These are phyloP conservation scores for Pseudopyrenochaeta lycopersici DNA, from an alignment of 2,329 filamentous ascomycete species.

Conservation along the genomic window DNA sequence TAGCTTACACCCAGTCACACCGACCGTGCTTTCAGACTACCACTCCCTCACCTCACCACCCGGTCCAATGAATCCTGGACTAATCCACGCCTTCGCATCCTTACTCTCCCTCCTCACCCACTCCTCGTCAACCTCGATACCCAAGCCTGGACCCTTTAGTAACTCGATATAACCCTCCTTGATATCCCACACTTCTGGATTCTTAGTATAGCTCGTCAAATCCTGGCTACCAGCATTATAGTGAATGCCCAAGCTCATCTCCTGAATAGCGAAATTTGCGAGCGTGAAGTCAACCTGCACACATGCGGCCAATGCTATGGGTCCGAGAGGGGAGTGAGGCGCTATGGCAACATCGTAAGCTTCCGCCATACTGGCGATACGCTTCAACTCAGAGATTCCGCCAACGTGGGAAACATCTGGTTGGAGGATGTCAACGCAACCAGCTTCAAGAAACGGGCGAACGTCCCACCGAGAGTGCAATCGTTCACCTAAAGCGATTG, in stretches of 20 bases:
- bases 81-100: slow-evolving; percentile 70
- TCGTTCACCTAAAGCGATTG: slow-evolving; percentile 77
- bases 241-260: slow-evolving; percentile 83
- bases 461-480: slow-evolving; percentile 78
- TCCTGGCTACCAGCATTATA: slow-evolving; percentile 66
- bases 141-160: slow-evolving; percentile 68
- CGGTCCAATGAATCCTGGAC: slow-evolving; percentile 72
- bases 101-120: slow-evolving; percentile 68
- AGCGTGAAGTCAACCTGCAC: slow-evolving; percentile 70
- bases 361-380: slow-evolving; percentile 76
- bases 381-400: slow-evolving; percentile 74
- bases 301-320: slow-evolving; percentile 75
- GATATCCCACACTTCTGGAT: slow-evolving; percentile 72
- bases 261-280: slow-evolving; percentile 74
- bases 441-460: slow-evolving; percentile 73
- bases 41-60: slow-evolving; percentile 74
- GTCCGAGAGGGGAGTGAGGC: slow-evolving; percentile 77
- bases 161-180: slow-evolving; percentile 71
- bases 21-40: slow-evolving; percentile 49
- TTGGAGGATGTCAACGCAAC: slow-evolving; percentile 75
- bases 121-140: slow-evolving; percentile 75
- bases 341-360: slow-evolving; percentile 77
- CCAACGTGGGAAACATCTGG: slow-evolving; percentile 77
- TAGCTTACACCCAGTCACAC: no score
- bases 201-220: slow-evolving; percentile 69